phyloP scores from a whole-genome alignment of 2,329 filamentous ascomycete genomes.

The Cercospora sp. region DNA sequence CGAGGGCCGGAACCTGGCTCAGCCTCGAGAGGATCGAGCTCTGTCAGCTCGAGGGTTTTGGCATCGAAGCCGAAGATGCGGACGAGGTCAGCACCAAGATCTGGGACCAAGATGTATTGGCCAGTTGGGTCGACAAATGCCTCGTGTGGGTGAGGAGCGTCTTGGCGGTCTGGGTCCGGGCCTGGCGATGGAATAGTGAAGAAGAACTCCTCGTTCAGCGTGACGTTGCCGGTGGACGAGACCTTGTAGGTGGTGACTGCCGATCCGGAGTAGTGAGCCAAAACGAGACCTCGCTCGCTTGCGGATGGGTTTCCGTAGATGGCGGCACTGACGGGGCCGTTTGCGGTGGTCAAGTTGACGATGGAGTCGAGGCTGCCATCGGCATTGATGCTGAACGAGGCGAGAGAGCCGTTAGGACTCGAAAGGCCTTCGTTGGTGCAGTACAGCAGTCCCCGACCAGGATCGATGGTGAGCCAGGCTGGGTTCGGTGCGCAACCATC shows the following conservation, averaged over 20 bases:
- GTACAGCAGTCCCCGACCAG: slow-evolving; percentile 54
- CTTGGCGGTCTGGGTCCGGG: slow-evolving; percentile 37
- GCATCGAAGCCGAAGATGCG: slow-evolving; percentile 38
- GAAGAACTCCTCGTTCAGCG: slow-evolving; percentile 39
- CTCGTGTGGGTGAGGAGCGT: slow-evolving; percentile 41
- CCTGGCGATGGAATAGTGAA: slow-evolving; percentile 37
- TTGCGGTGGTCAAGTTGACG: slow-evolving; percentile 40
- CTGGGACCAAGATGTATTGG: slow-evolving; percentile 42
- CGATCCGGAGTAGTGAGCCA: slow-evolving; percentile 46
- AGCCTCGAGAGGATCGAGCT: slow-evolving; percentile 31
- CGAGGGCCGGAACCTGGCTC: slow-evolving; percentile 40
- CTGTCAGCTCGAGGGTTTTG: slow-evolving; percentile 32
- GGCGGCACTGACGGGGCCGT: slow-evolving; percentile 45
- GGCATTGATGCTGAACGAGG: slow-evolving; percentile 40
- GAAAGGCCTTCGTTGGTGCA: slow-evolving; percentile 61
- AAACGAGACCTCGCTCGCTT: slow-evolving; percentile 39
- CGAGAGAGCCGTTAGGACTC: slow-evolving; percentile 53
- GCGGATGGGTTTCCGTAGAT: slow-evolving; percentile 44
- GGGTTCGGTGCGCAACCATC: slow-evolving; percentile 56
- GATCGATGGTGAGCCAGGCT: slow-evolving; percentile 62
- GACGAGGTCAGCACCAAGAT: slow-evolving; percentile 43
- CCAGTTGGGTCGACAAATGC: slow-evolving; percentile 43
- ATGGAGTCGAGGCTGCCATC: slow-evolving; percentile 45
- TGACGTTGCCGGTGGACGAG: slow-evolving; percentile 50
- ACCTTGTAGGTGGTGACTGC: slow-evolving; percentile 49